Evolutionary conservation across 1,284 basidiomycete genomes (phyloP).

Genomic region (Ustilago sp.): DNA sequence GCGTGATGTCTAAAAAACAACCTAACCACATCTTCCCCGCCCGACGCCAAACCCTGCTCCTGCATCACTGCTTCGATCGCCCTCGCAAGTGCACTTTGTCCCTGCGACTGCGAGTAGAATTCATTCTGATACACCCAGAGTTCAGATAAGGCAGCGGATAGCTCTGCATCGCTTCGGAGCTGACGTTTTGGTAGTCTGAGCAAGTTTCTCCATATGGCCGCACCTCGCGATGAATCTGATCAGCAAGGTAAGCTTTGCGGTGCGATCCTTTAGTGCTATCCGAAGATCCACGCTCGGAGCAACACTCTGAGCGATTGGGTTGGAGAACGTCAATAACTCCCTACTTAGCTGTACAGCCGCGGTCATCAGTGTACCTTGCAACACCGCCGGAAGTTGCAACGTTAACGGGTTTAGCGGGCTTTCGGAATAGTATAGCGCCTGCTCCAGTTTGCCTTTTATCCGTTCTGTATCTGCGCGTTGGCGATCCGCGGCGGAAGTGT

Average conservation of each 20-base stretch:
- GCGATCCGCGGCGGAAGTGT: slow-evolving; percentile 28
- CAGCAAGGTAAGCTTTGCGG: slow-evolving; percentile 81
- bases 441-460: slow-evolving; percentile 85
- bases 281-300: slow-evolving; percentile 75
- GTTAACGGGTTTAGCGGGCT: slow-evolving; percentile 81
- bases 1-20: slow-evolving; percentile 85
- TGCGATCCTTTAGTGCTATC: slow-evolving; percentile 81
- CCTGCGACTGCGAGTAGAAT: slow-evolving; percentile 27
- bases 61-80: slow-evolving; percentile 77
- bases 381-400: slow-evolving; percentile 82
- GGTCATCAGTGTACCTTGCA: slow-evolving; percentile 79
- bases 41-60: slow-evolving; percentile 67
- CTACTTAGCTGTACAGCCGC: slow-evolving; percentile 78
- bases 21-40: slow-evolving; percentile 79
- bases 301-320: slow-evolving; percentile 37
- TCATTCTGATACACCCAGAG: slow-evolving; percentile 87
- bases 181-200: slow-evolving; percentile 81
- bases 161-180: slow-evolving; percentile 87
- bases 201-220: slow-evolving; percentile 75
- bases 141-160: slow-evolving; percentile 82
- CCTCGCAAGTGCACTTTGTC: slow-evolving; percentile 67
- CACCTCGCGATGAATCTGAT: slow-evolving; percentile 79
- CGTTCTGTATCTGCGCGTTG: slow-evolving; percentile 70
- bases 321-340: slow-evolving; percentile 69
- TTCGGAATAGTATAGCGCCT: slow-evolving; percentile 85